These are phyloP conservation scores for Coemansia sp. DNA, from an alignment of 192 early-diverging fungal species.

Conservation along the genomic window DNA sequence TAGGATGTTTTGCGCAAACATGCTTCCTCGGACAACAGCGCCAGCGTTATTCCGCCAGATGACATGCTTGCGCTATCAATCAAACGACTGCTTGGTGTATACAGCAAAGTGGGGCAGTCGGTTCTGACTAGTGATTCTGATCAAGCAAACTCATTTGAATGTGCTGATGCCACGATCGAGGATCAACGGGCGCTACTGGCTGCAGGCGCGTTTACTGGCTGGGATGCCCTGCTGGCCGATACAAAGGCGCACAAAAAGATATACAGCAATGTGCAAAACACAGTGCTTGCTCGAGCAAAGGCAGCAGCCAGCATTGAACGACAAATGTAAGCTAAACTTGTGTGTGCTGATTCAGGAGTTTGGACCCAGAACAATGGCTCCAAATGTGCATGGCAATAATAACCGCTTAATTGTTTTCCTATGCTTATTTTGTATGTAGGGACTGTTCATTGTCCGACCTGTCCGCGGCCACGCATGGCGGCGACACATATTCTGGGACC, in stretches of 20 bases:
- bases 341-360: not conserved
- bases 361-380: not conserved
- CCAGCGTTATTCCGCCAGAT: conserved; percentile 30
- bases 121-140: not conserved
- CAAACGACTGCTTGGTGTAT: conserved; percentile 30
- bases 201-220: conserved; percentile 36
- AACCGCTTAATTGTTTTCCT: not conserved
- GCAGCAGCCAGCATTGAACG: conserved; percentile 15
- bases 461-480: conserved; percentile 37
- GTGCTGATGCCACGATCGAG: not conserved
- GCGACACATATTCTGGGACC: conserved; percentile 28
- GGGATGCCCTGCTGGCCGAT: conserved; percentile 33
- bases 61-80: conserved; percentile 41
- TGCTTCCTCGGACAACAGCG: not conserved
- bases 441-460: conserved; percentile 23
- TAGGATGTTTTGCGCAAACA: conserved; percentile 17
- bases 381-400: conserved; percentile 4
- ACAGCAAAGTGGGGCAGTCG: conserved; percentile 4
- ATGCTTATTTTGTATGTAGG: conserved; percentile 17
- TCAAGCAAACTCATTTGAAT: not conserved
- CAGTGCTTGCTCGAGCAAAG: conserved; percentile 12
- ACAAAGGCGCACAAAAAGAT: conserved; percentile 15
- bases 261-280: not conserved
- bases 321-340: conserved; percentile 32
- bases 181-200: conserved; percentile 17